Evolutionary conservation across 78 protist species (phyloP).

Genomic region (Dictyostelium firmibasis): DNA sequence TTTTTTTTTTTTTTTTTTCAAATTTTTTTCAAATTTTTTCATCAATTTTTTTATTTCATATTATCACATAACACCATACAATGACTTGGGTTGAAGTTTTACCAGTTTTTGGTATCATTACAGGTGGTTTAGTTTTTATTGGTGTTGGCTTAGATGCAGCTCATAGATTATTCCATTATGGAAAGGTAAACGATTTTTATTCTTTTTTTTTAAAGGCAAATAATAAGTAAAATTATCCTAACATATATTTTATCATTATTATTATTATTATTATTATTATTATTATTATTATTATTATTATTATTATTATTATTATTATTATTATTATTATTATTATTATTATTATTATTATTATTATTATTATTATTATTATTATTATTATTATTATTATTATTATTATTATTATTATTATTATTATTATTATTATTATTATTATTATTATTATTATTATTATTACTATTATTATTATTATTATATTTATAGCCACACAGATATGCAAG

Average conservation of each 20-base stretch:
- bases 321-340: too few species aligned
- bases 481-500: constrained; percentile 60
- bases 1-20: not conserved
- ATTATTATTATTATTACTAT: not conserved
- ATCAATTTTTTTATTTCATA: not conserved
- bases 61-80: not conserved
- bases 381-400: not conserved
- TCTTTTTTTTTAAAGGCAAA: too few species aligned
- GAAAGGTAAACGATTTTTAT: constrained; percentile 8
- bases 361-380: too few species aligned
- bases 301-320: too few species aligned
- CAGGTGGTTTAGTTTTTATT: constrained; percentile 26
- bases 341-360: too few species aligned
- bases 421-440: not conserved
- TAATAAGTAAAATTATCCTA: too few species aligned
- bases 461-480: not conserved
- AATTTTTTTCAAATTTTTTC: not conserved
- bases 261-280: too few species aligned
- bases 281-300: too few species aligned
- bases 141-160: constrained; percentile 49
- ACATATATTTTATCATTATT: too few species aligned
- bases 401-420: not conserved
- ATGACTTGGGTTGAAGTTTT: constrained; percentile 75
- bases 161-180: constrained; percentile 50
- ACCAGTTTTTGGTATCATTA: constrained; percentile 27